phyloP scores from a whole-genome alignment of 345 rosid genomes.

The Eucalyptus regnans region DNA sequence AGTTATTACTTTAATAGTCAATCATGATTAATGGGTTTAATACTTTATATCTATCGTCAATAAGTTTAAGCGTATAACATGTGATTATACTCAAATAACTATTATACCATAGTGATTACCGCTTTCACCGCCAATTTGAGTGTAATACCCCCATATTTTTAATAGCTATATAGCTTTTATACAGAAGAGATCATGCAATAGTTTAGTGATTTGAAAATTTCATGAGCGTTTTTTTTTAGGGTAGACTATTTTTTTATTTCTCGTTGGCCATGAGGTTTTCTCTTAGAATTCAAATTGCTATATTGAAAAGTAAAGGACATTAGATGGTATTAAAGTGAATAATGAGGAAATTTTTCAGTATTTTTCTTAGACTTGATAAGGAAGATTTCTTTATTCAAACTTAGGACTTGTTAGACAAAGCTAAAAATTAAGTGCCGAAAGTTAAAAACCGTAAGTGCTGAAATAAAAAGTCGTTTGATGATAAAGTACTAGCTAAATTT shows the following conservation, averaged over 20 bases:
- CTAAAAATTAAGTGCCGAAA: too few species aligned
- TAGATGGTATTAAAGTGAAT: neutral
- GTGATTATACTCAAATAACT: too few species aligned
- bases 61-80: neutral
- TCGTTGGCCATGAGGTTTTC: neutral
- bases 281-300: neutral
- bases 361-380: neutral
- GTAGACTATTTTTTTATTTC: too few species aligned
- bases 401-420: neutral
- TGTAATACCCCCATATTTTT: too few species aligned
- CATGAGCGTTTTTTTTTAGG: neutral
- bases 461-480: neutral
- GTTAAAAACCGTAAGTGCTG: too few species aligned
- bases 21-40: neutral
- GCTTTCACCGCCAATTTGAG: neutral
- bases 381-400: neutral
- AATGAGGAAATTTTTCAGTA: neutral
- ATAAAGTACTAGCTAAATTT: neutral
- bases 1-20: too few species aligned
- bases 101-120: neutral
- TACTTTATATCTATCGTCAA: neutral
- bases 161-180: too few species aligned
- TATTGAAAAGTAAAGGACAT: neutral
- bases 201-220: neutral
- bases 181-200: too few species aligned